Percentiles rank a stretch among this genome's conserved stretches.
Conservation (phyloP, 257 asterid species). For the Solanum infundibuliforme region DNA sequence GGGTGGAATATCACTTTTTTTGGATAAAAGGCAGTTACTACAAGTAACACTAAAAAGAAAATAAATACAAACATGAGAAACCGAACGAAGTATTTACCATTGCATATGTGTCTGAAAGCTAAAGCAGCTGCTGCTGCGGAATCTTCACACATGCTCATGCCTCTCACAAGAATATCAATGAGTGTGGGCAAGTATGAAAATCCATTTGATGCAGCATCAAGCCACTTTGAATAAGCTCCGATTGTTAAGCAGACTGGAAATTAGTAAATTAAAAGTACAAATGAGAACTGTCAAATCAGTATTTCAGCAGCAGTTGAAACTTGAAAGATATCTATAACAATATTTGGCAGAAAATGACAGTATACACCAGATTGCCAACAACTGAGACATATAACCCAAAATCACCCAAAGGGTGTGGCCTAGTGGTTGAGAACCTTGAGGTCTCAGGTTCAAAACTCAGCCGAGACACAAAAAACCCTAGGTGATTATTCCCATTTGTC, state of each 20-base stretch:
- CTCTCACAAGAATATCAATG: conserved; percentile 81
- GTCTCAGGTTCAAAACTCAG: neutral
- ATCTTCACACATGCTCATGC: conserved; percentile 92
- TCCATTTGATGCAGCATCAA: conserved; percentile 74
- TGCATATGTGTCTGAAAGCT: conserved; percentile 92
- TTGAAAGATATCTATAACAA: neutral
- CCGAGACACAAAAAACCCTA: neutral
- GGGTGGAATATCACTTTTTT: neutral
- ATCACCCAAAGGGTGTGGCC: neutral
- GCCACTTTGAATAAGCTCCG: conserved; percentile 97
- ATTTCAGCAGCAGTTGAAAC: neutral
- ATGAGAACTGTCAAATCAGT: neutral
- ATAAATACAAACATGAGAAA: neutral
- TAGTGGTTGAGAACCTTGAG: neutral
- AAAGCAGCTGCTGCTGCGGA: conserved; percentile 93
- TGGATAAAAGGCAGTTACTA: neutral
- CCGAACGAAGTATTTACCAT: conserved; percentile 32
- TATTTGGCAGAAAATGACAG: neutral
- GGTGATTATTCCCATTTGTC: neutral
- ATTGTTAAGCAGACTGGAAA: conserved; percentile 66
- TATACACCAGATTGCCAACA: neutral
- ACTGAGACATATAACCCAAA: neutral
- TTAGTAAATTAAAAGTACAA: conserved; percentile 4
- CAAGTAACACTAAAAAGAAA: neutral
- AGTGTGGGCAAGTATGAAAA: conserved; percentile 79